Evolutionary conservation across 2,329 filamentous ascomycete genomes (phyloP), one percentile per base, ranked within the genome.

Genomic region (Botrytis hyacinthi): DNA sequence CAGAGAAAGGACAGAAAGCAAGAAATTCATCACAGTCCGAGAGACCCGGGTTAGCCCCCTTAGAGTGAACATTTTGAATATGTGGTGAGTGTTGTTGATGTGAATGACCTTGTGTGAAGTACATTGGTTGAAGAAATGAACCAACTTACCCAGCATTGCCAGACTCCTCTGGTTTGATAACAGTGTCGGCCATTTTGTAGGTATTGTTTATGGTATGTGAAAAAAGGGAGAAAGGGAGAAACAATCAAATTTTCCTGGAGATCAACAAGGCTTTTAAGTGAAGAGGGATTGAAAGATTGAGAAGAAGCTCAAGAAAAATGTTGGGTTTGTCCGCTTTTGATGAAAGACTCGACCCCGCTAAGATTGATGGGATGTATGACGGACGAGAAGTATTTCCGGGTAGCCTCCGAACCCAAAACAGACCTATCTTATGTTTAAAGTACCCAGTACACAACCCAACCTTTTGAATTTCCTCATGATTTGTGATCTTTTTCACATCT

Each of bases 61-160:
- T 69, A 18, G n/a, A 22, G 57, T 54, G 12, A 66, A 60, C 60
- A 73, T 48, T 60, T 71, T 59, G 37, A 37, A 70, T 68, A 66
- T 73, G 73, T 71, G 73, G 76, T 44, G 73, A 72, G 70, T 70
- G 66, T 68, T 70, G 70, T 59, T 74, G 69, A 72, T 57, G 70
- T 57, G 61, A n/a, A 48, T 57, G 66, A 62, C 48, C 61, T 29
- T 42, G 40, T 73, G 79, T 80, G 76, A 79, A 79, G 79, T 80
- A 79, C 74, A 78, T 68, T 35, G 57, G 60, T 22, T n/a, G 71
- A 72, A 73, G 73, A 76, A 74, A 70, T 46, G 51, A 68, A 74
- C 62, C 74, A 70, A 86, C 86, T 84, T 80, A 88, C 86, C 85
- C 85, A 82, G 85, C 84, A 81, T 83, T 84, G 73, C 84, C 82